Percentiles rank a stretch among this genome's conserved stretches.
These are phyloP conservation scores for Oryza longistaminata DNA, from an alignment of 176 grass and related monocot species.

Conservation along the genomic window DNA sequence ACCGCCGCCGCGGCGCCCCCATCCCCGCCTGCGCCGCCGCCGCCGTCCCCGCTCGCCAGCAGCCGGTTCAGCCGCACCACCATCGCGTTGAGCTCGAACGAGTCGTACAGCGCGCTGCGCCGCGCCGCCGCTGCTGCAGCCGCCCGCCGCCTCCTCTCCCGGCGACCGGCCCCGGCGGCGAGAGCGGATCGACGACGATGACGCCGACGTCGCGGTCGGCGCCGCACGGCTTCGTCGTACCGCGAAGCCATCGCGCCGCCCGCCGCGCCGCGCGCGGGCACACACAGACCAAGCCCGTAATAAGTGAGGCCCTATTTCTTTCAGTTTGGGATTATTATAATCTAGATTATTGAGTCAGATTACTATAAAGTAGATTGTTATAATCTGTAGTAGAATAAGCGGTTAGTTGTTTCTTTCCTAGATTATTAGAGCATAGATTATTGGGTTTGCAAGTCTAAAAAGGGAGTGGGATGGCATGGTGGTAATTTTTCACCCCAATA, in stretches of 20 bases:
- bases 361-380: too few relatives aligned
- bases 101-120: conserved; percentile 61
- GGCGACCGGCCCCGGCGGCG: not conserved
- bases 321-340: too few relatives aligned
- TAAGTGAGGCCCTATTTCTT: too few relatives aligned
- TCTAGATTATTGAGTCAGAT: too few relatives aligned
- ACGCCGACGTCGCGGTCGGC: not conserved
- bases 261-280: not conserved
- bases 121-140: not conserved
- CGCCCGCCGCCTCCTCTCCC: not conserved
- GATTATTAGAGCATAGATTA: too few relatives aligned
- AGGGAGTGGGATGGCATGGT: too few relatives aligned
- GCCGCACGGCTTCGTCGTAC: not conserved
- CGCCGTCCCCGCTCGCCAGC: not conserved
- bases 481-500: too few relatives aligned
- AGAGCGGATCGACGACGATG: not conserved
- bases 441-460: too few relatives aligned
- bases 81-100: conserved; percentile 67
- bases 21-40: too few relatives aligned
- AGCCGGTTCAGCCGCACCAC: conserved; percentile 41
- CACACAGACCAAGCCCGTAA: not conserved
- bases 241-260: not conserved
- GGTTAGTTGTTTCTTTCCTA: too few relatives aligned
- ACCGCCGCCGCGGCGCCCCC: too few relatives aligned
- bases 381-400: too few relatives aligned